phyloP scores from a whole-genome alignment of 441 rosid species.

The Capsella rubella region DNA sequence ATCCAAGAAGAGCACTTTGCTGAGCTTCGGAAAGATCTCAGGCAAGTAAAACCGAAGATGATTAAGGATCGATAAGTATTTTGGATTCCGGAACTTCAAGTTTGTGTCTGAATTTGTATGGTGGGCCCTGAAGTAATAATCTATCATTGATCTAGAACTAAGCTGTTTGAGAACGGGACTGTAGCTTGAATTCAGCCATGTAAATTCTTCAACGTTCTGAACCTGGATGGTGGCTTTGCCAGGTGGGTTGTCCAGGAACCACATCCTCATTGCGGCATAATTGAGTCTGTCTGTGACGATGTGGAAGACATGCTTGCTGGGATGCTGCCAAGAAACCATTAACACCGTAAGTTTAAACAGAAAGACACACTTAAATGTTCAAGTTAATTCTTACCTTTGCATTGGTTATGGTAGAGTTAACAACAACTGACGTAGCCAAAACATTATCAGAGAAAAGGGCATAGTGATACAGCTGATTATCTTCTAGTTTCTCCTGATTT shows the following conservation, averaged over 20 bases:
- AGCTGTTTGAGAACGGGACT: constrained; percentile 97
- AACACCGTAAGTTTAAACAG: constrained; percentile 30
- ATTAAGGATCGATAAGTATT: constrained; percentile 91
- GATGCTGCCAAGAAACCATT: constrained; percentile 45
- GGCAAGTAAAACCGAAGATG: constrained; percentile 98
- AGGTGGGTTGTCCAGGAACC: constrained; percentile 53
- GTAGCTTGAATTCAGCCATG: constrained; percentile 93
- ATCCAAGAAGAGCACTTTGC: constrained; percentile 89
- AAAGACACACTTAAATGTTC: constrained; percentile 9
- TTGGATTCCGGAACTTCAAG: constrained; percentile 94
- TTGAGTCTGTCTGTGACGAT: constrained; percentile 53
- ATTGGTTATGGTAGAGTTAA: constrained; percentile 74
- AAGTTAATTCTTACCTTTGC: constrained; percentile 60
- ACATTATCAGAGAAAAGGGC: constrained; percentile 92
- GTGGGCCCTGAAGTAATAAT: constrained; percentile 92
- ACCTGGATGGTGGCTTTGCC: constrained; percentile 52
- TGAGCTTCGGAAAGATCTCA: constrained; percentile 91
- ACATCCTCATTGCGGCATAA: constrained; percentile 54
- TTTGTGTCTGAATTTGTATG: constrained; percentile 76
- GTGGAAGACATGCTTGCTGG: constrained; percentile 54
- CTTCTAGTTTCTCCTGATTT: constrained; percentile 76
- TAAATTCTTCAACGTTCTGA: constrained; percentile 56
- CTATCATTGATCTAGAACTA: constrained; percentile 84
- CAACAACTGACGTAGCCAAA: constrained; percentile 84
- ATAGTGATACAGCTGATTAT: constrained; percentile 73